A percentile compares a stretch with the other conserved stretches of the same genome.
Conservation (phyloP, 1,284 basidiomycete genomes). For the Tylopilus sp. region DNA sequence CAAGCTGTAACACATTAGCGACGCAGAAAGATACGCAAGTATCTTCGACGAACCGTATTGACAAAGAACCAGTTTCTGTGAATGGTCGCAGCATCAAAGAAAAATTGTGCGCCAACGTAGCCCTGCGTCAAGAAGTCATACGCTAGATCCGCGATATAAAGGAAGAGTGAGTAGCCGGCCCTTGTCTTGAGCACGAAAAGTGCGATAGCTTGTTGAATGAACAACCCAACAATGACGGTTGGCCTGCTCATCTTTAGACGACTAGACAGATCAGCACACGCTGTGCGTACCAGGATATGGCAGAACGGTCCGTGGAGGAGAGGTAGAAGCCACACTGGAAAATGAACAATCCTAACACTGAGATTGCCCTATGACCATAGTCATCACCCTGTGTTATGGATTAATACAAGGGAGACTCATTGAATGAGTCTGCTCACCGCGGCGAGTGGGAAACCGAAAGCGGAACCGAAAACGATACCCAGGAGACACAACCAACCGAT, state of each 20-base stretch:
- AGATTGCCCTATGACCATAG: constrained; percentile 75
- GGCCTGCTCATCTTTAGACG: constrained; percentile 45
- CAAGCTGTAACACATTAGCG: constrained; percentile 42
- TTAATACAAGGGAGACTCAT: constrained; percentile 8
- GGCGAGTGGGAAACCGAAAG: constrained; percentile 69
- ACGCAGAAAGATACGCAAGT: constrained; percentile 1
- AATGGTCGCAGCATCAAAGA: constrained; percentile 64
- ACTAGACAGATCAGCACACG: not conserved
- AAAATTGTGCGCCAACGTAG: constrained; percentile 66
- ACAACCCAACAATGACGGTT: constrained; percentile 79
- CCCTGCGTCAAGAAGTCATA: constrained; percentile 66
- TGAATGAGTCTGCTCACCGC: constrained; percentile 38
- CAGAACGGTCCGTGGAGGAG: constrained; percentile 53
- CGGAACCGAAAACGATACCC: constrained; percentile 73
- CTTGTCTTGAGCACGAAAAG: constrained; percentile 79
- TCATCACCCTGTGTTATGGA: constrained; percentile 46
- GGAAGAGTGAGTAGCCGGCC: constrained; percentile 78
- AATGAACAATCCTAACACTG: constrained; percentile 70
- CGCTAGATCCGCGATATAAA: constrained; percentile 73
- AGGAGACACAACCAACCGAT: constrained; percentile 73
- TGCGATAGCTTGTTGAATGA: constrained; percentile 77
- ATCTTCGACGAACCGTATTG: constrained; percentile 50
- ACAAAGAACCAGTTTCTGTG: constrained; percentile 75
- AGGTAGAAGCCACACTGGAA: constrained; percentile 72
- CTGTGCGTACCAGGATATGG: constrained; percentile 58